Evolutionary conservation across 129 eudicot genomes (phyloP), one percentile per base, ranked within the genome.

Genomic region (Centaurea solstitialis): DNA sequence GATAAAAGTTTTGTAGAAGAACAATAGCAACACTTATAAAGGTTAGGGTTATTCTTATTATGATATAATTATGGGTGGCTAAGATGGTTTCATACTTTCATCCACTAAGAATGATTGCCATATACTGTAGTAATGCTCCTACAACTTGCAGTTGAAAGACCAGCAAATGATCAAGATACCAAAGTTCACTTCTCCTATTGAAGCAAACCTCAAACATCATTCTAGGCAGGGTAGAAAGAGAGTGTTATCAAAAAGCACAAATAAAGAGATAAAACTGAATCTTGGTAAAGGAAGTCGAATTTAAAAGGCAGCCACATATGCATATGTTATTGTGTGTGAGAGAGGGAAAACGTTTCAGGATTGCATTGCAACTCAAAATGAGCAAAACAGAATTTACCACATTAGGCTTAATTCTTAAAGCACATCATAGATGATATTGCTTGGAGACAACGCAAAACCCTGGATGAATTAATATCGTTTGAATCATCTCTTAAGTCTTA

Each of bases 341-440:
- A 50, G 15, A 47, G 61, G 22, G 35, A 20, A 6, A 22, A 38
- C n/a, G 1, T 22, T 12, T 50, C 65, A 38, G 64, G 57, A 76
- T 64, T 65, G 33, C 72, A 76, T 65, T 64, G 73, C 59, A 64
- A 65, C 24, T 76, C 39, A 38, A 38, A 64, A 23, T 64, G 39
- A 76, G 41, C 26, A 45, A 45, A 12, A 74, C 17, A 76, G 17
- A 68, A n/a, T 13, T 61, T 33, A 67, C 50, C 20, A 57, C 70
- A 62, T 76, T 13, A 64, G 69, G 13, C 43, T 70, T 22, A 4
- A 69, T 30, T 11, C 33, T 30, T 9, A 53, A n/a, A 7, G 30
- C 6, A 22, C 13, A 11, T 7, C 53, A 43, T 26, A 35, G 12
- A 20, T 43, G 67, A 47, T 53, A 57, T 37, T 78, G 47, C 53